phyloP scores from a whole-genome alignment of 768 basidiomycete genomes.

The Kwoniella sp. region DNA sequence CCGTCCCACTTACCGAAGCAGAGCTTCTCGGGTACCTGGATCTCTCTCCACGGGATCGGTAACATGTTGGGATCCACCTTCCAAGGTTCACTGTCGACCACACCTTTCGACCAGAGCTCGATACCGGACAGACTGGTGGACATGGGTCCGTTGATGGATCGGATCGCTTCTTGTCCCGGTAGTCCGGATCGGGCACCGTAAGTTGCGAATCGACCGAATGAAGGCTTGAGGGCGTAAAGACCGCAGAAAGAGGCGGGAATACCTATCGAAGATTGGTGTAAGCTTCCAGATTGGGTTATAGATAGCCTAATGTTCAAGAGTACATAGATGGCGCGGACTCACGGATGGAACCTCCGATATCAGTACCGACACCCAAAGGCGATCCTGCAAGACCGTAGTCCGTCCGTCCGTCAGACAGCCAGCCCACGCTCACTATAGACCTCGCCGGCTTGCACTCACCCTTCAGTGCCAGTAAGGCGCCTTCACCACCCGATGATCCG shows the following conservation, averaged over 20 bases:
- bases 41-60: conserved; percentile 45
- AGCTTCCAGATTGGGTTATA: no score
- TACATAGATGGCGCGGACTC: background rate
- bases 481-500: conserved; percentile 85
- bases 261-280: conserved; percentile 1
- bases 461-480: conserved; percentile 68
- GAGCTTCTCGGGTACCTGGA: conserved; percentile 30
- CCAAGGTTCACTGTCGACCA: conserved; percentile 38
- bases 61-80: conserved; percentile 34
- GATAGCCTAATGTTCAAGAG: no score
- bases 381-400: conserved; percentile 35
- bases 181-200: conserved; percentile 37
- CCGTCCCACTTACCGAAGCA: conserved; percentile 41
- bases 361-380: conserved; percentile 71
- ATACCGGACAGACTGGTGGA: conserved; percentile 24
- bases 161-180: conserved; percentile 41
- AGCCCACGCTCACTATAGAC: background rate
- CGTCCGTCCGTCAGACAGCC: background rate
- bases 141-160: conserved; percentile 44
- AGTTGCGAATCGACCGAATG: conserved; percentile 43
- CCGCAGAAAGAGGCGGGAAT: conserved; percentile 71
- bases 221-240: conserved; percentile 41
- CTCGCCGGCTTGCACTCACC: conserved; percentile 46
- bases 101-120: conserved; percentile 37
- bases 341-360: conserved; percentile 72